phyloP scores from a whole-genome alignment of 257 asterid species.

The Solanum chiquidenum region DNA sequence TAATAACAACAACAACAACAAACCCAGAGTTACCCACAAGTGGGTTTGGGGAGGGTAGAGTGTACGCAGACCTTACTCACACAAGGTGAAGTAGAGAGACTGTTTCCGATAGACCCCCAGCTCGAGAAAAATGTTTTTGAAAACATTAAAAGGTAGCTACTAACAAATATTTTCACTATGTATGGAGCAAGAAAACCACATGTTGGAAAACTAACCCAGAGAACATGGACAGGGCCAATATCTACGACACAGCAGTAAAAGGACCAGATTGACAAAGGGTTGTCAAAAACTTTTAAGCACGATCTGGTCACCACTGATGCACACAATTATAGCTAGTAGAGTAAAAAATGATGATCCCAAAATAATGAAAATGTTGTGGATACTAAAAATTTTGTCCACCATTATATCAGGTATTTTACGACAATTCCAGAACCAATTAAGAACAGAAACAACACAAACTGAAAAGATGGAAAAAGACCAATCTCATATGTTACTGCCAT shows the following conservation, averaged over 20 bases:
- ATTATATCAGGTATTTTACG: conserved; percentile 13
- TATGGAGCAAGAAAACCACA: background rate
- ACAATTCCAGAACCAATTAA: too few relatives aligned
- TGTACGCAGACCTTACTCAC: too few relatives aligned
- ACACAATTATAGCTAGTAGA: background rate
- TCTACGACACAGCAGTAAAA: background rate
- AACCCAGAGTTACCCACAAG: too few relatives aligned
- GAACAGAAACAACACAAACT: too few relatives aligned
- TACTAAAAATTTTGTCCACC: background rate
- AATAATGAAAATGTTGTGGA: background rate
- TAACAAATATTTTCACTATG: background rate
- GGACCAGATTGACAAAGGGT: background rate
- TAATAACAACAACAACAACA: too few relatives aligned
- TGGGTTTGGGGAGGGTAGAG: too few relatives aligned
- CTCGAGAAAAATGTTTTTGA: too few relatives aligned
- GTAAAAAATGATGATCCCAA: background rate
- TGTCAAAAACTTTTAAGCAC: background rate
- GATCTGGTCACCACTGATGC: background rate
- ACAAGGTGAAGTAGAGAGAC: too few relatives aligned
- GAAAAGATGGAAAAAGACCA: background rate
- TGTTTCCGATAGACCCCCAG: too few relatives aligned
- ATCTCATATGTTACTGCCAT: conserved; percentile 97
- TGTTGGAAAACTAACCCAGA: too few relatives aligned
- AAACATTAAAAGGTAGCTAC: background rate
- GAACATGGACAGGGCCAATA: background rate